These are phyloP conservation scores for Phytophthora fragariaefolia DNA, from an alignment of 352 stramenopile species.

Conservation along the genomic window DNA sequence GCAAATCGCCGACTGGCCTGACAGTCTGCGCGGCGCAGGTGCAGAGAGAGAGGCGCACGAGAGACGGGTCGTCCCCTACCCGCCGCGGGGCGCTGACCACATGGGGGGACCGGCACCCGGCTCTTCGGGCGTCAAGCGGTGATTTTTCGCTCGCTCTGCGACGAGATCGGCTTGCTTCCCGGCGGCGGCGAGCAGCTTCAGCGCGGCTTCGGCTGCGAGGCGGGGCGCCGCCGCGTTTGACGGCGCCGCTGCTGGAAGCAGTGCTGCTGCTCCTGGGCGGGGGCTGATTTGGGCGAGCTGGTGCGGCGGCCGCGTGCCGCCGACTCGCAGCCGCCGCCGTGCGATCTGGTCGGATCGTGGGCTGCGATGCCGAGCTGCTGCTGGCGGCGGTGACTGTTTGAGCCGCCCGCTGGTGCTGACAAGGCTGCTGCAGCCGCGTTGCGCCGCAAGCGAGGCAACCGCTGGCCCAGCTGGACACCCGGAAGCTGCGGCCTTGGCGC, in stretches of 20 bases:
- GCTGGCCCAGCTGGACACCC: constrained; percentile 15
- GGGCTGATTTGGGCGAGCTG: neutral
- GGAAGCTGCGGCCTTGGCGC: constrained; percentile 15
- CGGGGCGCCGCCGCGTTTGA: constrained; percentile 1
- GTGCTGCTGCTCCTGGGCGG: neutral
- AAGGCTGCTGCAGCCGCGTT: constrained; percentile 3
- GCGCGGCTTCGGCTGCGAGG: constrained; percentile 9
- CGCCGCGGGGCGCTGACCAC: constrained; percentile 20
- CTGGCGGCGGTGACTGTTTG: constrained; percentile 4
- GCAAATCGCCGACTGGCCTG: constrained; percentile 37
- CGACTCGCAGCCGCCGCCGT: neutral
- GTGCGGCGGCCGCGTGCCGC: neutral
- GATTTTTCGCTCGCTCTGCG: constrained; percentile 26
- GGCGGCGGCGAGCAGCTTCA: constrained; percentile 17
- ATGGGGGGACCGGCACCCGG: constrained; percentile 19
- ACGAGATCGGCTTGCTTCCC: constrained; percentile 26
- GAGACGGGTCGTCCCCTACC: constrained; percentile 29
- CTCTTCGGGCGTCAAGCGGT: constrained; percentile 25
- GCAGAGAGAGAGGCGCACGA: constrained; percentile 30
- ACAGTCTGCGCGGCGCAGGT: constrained; percentile 1
- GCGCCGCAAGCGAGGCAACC: constrained; percentile 5
- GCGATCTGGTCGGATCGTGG: constrained; percentile 38
- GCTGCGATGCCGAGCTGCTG: neutral
- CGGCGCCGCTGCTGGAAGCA: neutral
- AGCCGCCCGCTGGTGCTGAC: neutral